These are phyloP conservation scores for Nicotiana benthamiana DNA, from an alignment of 257 asterid genomes.

Conservation along the genomic window DNA sequence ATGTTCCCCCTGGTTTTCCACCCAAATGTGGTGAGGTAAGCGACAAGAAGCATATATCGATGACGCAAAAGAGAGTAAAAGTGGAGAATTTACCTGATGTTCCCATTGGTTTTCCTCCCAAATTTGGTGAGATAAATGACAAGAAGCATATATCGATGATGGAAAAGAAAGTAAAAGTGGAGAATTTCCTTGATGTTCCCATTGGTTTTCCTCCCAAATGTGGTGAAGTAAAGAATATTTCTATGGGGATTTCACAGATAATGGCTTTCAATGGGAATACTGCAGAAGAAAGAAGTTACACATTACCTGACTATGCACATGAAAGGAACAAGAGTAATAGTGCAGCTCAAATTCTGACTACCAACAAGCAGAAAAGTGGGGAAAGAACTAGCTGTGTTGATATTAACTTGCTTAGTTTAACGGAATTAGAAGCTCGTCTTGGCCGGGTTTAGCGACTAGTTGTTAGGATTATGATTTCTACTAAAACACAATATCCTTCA, in stretches of 20 bases:
- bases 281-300: background rate
- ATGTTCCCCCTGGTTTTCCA: slow-evolving; percentile 18
- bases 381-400: background rate
- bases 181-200: slow-evolving; percentile 4
- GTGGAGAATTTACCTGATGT: background rate
- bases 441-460: background rate
- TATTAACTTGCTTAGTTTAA: background rate
- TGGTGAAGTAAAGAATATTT: background rate
- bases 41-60: background rate
- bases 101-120: background rate
- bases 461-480: no score
- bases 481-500: no score
- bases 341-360: background rate
- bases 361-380: background rate
- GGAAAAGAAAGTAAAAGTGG: background rate
- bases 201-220: slow-evolving; percentile 12
- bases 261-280: background rate
- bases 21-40: background rate
- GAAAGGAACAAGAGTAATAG: background rate
- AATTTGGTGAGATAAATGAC: background rate
- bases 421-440: background rate
- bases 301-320: background rate
- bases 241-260: background rate
- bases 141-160: background rate
- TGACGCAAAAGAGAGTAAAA: no score